Evolutionary conservation across 352 stramenopile genomes (phyloP).

Genomic region (Salisapilia sapeloensis): DNA sequence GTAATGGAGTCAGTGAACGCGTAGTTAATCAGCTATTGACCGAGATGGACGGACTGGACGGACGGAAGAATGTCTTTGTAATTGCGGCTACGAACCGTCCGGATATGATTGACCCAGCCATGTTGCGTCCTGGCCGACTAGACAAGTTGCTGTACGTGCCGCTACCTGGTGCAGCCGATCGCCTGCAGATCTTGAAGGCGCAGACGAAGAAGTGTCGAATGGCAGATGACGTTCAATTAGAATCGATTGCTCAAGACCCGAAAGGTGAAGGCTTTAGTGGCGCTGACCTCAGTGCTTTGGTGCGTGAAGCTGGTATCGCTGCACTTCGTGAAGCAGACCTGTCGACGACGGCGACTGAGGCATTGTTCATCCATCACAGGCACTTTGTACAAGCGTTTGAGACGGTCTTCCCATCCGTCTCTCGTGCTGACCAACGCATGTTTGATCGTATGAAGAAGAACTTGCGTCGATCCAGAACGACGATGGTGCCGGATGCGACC

Average conservation of each 20-base stretch:
- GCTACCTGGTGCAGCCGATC: constrained; percentile 71
- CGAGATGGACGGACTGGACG: constrained; percentile 98
- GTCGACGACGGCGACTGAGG: constrained; percentile 7
- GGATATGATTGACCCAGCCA: constrained; percentile 98
- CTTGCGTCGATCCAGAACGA: constrained; percentile 39
- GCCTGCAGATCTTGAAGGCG: constrained; percentile 85
- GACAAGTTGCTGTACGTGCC: constrained; percentile 98
- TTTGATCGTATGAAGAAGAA: constrained; percentile 85
- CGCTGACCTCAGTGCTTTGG: constrained; percentile 92
- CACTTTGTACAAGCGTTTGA: constrained; percentile 67
- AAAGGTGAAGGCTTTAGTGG: constrained; percentile 92
- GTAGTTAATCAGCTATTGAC: constrained; percentile 98
- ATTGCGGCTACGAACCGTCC: constrained; percentile 91
- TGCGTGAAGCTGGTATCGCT: constrained; percentile 93
- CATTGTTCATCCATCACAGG: constrained; percentile 35
- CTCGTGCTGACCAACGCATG: constrained; percentile 63
- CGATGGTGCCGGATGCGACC: constrained; percentile 6
- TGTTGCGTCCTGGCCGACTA: constrained; percentile 95
- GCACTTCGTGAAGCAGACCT: constrained; percentile 73
- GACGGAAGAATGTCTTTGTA: constrained; percentile 92
- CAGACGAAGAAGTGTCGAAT: constrained; percentile 60
- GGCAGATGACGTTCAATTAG: constrained; percentile 69
- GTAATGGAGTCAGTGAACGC: constrained; percentile 86
- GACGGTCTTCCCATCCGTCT: constrained; percentile 73
- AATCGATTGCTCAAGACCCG: constrained; percentile 77